Evolutionary conservation across 2,329 filamentous ascomycete genomes (phyloP), one percentile per base, ranked within the genome.

Genomic region (Monosporascus sp.): DNA sequence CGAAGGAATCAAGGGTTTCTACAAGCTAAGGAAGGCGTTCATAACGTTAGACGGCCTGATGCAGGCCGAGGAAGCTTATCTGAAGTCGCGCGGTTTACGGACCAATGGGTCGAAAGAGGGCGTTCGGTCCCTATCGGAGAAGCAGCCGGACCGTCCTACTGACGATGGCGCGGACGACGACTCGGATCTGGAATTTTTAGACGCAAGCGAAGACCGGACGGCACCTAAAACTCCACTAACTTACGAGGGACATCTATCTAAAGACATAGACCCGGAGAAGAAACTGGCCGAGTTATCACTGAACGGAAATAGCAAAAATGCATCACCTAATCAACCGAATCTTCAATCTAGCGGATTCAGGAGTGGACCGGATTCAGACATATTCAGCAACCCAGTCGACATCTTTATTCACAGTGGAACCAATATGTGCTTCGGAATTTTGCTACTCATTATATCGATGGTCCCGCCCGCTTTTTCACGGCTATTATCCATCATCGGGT

Each of bases 381-480:
- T 85, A 2, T 87, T 93, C 60, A 84, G 81, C 38, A 85, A 92
- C 55, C 85, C 89, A 0, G 82, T 93, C 19, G 93, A 97, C 68
- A 73, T 87, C 22, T 99, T 97, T 67, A 86, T 97, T 38, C 91
- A 96, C 68, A 92, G 90, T 0, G 93, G 91, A 9, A 84, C 86
- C 5, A 94, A 89, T 66, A 87, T 97, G 70, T 96, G 91, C 70
- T 97, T 92, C 64, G 94, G 94, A 3, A 81, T 95, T 34, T 74
- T 97, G 1, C 80, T 95, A 16, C 78, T 97, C 1, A 78, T 97
- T 51, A 85, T 97, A n/a, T 95, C 91, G 14, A 88, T 97, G 75
- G 85, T 97, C 1, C 95, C 94, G 0, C 94, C 94, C 0, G 84
- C 92, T 0, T 96, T 97, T 69, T 87, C 84, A n/a, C 88, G 85